Percentiles rank a stretch among this genome's conserved stretches.
Evolutionary conservation across 1,284 basidiomycete species (phyloP).

Genomic region (Sanguinoderma infundibulare): DNA sequence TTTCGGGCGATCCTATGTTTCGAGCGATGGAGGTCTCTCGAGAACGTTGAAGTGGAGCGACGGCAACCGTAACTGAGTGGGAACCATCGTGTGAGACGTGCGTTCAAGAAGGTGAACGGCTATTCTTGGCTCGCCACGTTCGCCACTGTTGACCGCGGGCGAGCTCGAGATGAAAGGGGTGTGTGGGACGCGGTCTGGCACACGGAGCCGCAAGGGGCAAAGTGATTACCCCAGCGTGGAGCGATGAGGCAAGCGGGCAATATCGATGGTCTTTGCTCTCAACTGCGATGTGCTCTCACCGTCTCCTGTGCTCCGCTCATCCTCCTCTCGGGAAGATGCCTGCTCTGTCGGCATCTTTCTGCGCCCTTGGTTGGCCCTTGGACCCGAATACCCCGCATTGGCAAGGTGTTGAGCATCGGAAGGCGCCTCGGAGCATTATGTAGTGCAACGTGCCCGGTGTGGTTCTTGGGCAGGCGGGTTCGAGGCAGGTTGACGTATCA

Average conservation of each 20-base stretch:
- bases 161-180: neutral
- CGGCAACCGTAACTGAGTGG: neutral
- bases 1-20: conserved; percentile 5
- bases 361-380: too few species aligned
- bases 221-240: neutral
- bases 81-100: conserved; percentile 3
- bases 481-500: conserved; percentile 24
- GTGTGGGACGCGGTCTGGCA: neutral
- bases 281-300: conserved; percentile 14
- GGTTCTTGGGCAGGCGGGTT: conserved; percentile 5
- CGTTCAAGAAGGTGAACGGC: neutral
- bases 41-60: neutral
- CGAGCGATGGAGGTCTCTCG: neutral
- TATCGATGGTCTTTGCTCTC: conserved; percentile 18
- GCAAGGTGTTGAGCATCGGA: conserved; percentile 5
- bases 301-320: conserved; percentile 1
- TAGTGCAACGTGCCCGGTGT: conserved; percentile 8
- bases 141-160: neutral
- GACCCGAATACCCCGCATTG: conserved; percentile 13
- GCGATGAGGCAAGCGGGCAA: conserved; percentile 1
- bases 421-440: neutral
- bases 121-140: neutral
- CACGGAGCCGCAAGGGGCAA: neutral
- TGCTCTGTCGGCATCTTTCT: neutral
- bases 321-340: conserved; percentile 17